Evolutionary conservation across 371 early-diverging fungal genomes (phyloP), one percentile per base, ranked within the genome.

Genomic region (Fennellomyces sp.): DNA sequence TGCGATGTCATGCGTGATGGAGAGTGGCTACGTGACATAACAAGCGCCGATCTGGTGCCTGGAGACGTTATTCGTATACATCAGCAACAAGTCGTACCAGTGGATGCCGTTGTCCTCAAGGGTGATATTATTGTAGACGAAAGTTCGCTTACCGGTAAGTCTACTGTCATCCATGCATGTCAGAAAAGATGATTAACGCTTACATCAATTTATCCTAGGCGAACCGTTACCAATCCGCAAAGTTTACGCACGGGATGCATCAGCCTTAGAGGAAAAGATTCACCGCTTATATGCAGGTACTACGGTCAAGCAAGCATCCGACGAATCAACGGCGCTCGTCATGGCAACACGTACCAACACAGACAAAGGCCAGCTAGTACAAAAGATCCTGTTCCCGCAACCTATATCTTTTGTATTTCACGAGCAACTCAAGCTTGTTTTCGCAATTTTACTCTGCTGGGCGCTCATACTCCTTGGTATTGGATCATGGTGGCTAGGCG

Each of bases 191-290:
- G n/a, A n/a, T n/a, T n/a, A n/a, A n/a, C n/a, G n/a, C n/a, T n/a
- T n/a, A 42, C 45, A 25, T 92, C n/a, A n/a, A n/a, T n/a, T n/a
- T n/a, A 41, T 41, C 8, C 12, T 21, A 45, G 45, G 95, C 42
- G 97, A 96, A 78, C 86, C 91, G 27, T 82, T 92, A 58, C 95
- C 95, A 0, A 87, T 95, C 52, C 87, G 90, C 52, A 95, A 95
- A 66, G 79, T 86, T 45, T 60, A 89, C n/a, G 72, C 87, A 19
- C 73, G 72, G 38, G 60, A 73, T 59, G 87, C 88, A 51, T 60
- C 68, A 30, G 56, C 49, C 19, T 42, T 64, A 0, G 82, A 76
- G 48, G 69, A 78, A 25, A 88, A 87, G 56, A 61, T 63, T 47
- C 77, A 85, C 65, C 75, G 85, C 11, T 69, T 91, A 4, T 86